Evolutionary conservation across 2,329 filamentous ascomycete genomes (phyloP), one percentile per base, ranked within the genome.

Genomic region (Aspergillus sp.): DNA sequence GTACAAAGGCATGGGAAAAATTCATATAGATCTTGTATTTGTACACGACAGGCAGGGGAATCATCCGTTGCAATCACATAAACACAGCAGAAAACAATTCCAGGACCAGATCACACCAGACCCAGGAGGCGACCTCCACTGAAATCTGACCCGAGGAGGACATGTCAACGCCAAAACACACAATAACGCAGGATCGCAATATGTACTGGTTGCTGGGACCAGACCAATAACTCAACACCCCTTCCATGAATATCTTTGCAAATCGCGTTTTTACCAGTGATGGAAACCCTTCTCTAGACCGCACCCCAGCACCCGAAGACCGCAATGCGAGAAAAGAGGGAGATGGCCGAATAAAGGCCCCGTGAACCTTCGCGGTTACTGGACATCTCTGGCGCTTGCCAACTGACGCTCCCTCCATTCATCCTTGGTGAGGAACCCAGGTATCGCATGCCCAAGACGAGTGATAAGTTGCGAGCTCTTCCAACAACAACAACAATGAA

Each of bases 211-310:
- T 19, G 40, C 40, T 19, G 17, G 40, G 36, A 49, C 38, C 50
- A 41, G 40, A 19, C 36, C 51, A 50, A 51, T 10, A 45, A 55
- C 16, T 19, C 25, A 48, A 48, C 53, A 46, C 16, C 45, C 53
- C 40, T 42, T 42, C 40, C 45, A 44, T 32, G 9, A 23, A 46
- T 42, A 56, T 29, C 34, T 3, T 14, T 31, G 45, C 36, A 19
- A 16, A 29, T 42, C 19, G 19, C 20, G 40, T 66, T 67, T 52
- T 65, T 70, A 69, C 68, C 68, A 70, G 63, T 65, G 68, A 70
- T 66, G 65, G 64, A 63, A 58, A 60, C 55, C 55, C 19, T 17
- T 53, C 59, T 69, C 62, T 66, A 67, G 58, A 53, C 57, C 59
- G 63, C 62, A 64, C 56, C 62, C 62, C 55, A 21, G 14, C n/a